These are phyloP conservation scores for Fusarium brachygibbosum DNA, from an alignment of 2,329 filamentous ascomycete species.

Conservation along the genomic window DNA sequence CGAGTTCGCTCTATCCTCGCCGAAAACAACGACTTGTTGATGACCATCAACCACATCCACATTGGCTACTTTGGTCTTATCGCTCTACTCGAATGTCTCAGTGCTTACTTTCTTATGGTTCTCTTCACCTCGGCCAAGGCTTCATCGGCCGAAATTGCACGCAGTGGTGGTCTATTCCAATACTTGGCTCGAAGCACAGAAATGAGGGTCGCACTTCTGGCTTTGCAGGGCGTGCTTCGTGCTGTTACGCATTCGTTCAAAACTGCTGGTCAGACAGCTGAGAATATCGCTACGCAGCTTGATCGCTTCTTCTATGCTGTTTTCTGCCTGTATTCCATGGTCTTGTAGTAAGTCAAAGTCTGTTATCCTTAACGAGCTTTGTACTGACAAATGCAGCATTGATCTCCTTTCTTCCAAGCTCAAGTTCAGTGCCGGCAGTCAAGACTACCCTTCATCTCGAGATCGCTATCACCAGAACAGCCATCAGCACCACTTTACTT, in stretches of 20 bases:
- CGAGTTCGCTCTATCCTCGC: conserved; percentile 51
- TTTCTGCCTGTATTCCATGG: conserved; percentile 57
- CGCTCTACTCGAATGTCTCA: conserved; percentile 56
- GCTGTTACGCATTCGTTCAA: conserved; percentile 58
- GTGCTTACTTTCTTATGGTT: conserved; percentile 55
- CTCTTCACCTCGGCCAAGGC: conserved; percentile 52
- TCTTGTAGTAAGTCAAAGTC: conserved; percentile 53
- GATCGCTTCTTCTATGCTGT: conserved; percentile 58
- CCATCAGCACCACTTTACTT: conserved; percentile 23
- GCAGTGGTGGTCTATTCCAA: conserved; percentile 54
- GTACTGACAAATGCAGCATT: conserved; percentile 36
- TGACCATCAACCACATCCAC: conserved; percentile 55
- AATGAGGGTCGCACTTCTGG: conserved; percentile 54
- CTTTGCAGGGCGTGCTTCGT: conserved; percentile 54
- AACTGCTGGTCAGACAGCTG: conserved; percentile 53
- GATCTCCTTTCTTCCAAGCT: conserved; percentile 53
- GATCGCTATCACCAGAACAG: conserved; percentile 28
- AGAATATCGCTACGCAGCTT: conserved; percentile 54
- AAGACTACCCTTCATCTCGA: conserved; percentile 28
- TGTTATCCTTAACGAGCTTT: rapidly evolving
- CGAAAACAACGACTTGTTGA: conserved; percentile 41
- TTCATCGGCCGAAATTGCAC: conserved; percentile 40
- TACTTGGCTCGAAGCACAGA: conserved; percentile 57
- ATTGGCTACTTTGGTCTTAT: conserved; percentile 58
- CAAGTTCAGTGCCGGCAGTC: conserved; percentile 31